These are phyloP conservation scores for Syzygium syzygioides DNA, from an alignment of 441 rosid genomes.

Conservation along the genomic window DNA sequence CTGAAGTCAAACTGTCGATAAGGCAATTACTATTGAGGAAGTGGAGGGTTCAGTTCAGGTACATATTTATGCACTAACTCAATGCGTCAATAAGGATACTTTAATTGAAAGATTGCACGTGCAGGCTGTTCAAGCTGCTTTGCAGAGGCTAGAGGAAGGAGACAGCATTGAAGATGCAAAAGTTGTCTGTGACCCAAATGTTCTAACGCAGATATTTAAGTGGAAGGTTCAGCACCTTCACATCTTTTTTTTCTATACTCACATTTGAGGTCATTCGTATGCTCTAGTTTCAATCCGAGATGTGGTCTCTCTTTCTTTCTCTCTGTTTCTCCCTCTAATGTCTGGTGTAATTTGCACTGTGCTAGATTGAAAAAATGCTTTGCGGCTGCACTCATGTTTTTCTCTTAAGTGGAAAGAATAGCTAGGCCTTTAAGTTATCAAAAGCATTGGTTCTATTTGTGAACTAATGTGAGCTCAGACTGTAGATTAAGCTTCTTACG, in stretches of 20 bases:
- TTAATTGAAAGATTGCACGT: not conserved
- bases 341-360: too few species aligned
- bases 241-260: not conserved
- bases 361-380: too few species aligned
- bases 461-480: not conserved
- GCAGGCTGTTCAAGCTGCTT: conserved; percentile 79
- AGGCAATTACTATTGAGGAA: conserved; percentile 61
- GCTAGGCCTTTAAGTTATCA: not conserved
- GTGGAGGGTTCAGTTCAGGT: conserved; percentile 80
- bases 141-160: conserved; percentile 60
- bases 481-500: not conserved
- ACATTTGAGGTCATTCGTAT: not conserved
- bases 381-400: not conserved
- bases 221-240: conserved; percentile 63
- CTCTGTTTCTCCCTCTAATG: too few species aligned
- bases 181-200: conserved; percentile 76
- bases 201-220: conserved; percentile 55
- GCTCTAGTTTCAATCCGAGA: not conserved
- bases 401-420: not conserved
- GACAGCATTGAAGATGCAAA: conserved; percentile 71
- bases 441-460: not conserved
- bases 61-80: conserved; percentile 6
- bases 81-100: not conserved
- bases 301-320: not conserved
- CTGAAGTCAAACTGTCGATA: conserved; percentile 44